These are phyloP conservation scores for Aspergillus nidulans DNA, from an alignment of 495 filamentous ascomycete species.

Conservation along the genomic window DNA sequence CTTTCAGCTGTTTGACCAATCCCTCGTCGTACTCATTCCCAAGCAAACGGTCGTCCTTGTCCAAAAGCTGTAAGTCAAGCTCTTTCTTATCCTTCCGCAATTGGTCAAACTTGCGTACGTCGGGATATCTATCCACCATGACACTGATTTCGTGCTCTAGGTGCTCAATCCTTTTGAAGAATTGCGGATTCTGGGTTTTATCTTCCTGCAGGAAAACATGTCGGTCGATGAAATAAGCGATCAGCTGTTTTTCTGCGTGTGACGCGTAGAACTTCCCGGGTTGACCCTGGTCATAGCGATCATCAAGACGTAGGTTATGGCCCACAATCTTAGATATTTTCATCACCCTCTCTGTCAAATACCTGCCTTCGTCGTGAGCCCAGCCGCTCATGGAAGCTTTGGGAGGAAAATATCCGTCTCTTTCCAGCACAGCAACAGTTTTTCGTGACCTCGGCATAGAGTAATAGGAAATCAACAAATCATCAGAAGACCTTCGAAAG, in stretches of 20 bases:
- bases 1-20: too few species aligned
- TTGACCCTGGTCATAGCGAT: conserved; percentile 8
- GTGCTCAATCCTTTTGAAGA: not conserved
- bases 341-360: conserved; percentile 13
- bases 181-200: not conserved
- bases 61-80: too few species aligned
- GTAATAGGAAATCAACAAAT: not conserved
- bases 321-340: conserved; percentile 7
- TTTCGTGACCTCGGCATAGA: conserved; percentile 2
- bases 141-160: not conserved
- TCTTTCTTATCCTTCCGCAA: too few species aligned
- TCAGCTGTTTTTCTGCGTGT: conserved; percentile 17
- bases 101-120: too few species aligned
- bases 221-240: conserved; percentile 17
- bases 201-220: conserved; percentile 13
- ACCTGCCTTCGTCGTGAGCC: not conserved
- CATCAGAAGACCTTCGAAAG: not conserved
- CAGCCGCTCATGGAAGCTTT: conserved; percentile 11
- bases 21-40: too few species aligned
- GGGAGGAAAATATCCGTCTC: conserved; percentile 3
- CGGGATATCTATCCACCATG: too few species aligned
- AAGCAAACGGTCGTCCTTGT: too few species aligned
- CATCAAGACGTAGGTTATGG: conserved; percentile 2
- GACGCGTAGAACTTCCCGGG: conserved; percentile 12
- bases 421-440: conserved; percentile 11